Base-by-base conservation (phyloP, 176 grass and related monocot genomes). In the Lolium multiflorum region DNA sequence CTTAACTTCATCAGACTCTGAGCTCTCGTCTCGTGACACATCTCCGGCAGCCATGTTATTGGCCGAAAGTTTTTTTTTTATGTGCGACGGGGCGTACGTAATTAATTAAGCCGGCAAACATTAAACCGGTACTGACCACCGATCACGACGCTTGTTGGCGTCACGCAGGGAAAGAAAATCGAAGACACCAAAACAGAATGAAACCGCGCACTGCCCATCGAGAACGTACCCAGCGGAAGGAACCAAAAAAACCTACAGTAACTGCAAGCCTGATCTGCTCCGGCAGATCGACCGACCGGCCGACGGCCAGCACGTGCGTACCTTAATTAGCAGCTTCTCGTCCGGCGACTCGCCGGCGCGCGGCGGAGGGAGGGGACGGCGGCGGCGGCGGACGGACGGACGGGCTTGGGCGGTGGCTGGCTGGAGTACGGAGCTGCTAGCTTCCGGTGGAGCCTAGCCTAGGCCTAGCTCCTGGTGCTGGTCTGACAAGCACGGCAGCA, bases 141-240 rank as follows among this genome's bases (percentile, higher is more conserved):
- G 71, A 74, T 25, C n/a, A 74, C 71, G 71, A 74, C 71, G 4
- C 18, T 25, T 74, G 44, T 15, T 49, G 71, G n/a, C n/a, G 44
- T 50, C 5, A n/a, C n/a, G n/a, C n/a, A n/a, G n/a, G n/a, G n/a
- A 35, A 35, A 35, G 31, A 35, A 35, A 35, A 35, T 35, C 31
- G 31, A 35, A 35, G 31, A 35, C 31, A 35, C 31, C 2, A 35
- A n/a, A 35, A 35, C 2, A 35, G 31, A 35, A 35, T 35, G 31
- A 35, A 35, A 35, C 31, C n/a, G n/a, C n/a, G n/a, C n/a, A n/a
- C n/a, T n/a, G n/a, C n/a, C 31, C 31, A 2, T 8, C 7, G 37
- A 48, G 43, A 73, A 48, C 70, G 43, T 43, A 13, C 41, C 31
- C 31, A 35, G 43, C 11, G 71, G 25, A 15, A 7, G 10, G 71